A percentile compares a stretch with the other conserved stretches of the same genome.
These are phyloP conservation scores for Protomyces inundatus DNA, from an alignment of 1,139 yeast genomes.

Conservation along the genomic window DNA sequence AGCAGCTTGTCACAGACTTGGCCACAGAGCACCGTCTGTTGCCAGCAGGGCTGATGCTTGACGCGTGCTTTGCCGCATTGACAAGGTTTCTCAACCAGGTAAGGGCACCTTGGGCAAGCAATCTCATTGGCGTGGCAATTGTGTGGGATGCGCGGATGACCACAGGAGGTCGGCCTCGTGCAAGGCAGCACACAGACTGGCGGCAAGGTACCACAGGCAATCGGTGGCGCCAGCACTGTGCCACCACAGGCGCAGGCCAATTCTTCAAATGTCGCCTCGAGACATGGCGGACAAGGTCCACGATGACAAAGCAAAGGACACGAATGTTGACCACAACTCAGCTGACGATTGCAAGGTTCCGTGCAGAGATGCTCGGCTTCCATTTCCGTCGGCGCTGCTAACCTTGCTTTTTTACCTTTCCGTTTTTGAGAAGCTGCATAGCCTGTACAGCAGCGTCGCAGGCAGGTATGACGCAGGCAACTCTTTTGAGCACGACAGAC, in stretches of 20 bases:
- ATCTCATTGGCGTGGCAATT: constrained; percentile 63
- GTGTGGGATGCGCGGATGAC: constrained; percentile 69
- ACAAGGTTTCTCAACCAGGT: constrained; percentile 57
- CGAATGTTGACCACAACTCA: constrained; percentile 67
- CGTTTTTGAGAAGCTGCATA: constrained; percentile 61
- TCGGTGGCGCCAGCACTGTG: constrained; percentile 77
- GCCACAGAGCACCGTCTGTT: constrained; percentile 67
- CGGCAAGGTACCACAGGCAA: constrained; percentile 72
- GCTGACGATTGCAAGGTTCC: constrained; percentile 57
- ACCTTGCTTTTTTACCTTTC: constrained; percentile 37
- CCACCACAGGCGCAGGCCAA: constrained; percentile 78
- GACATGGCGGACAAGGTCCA: constrained; percentile 79
- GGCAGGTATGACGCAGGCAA: constrained; percentile 78
- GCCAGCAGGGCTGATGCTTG: constrained; percentile 67
- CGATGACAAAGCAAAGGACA: constrained; percentile 75
- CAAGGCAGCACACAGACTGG: constrained; percentile 71
- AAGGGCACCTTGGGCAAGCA: constrained; percentile 74
- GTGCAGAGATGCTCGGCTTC: constrained; percentile 80
- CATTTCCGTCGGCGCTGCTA: constrained; percentile 44
- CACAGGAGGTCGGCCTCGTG: constrained; percentile 57
- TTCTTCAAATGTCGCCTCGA: constrained; percentile 78
- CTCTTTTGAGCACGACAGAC: constrained; percentile 71
- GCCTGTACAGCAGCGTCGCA: constrained; percentile 61
- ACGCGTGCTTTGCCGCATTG: constrained; percentile 62
- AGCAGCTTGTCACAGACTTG: constrained; percentile 54